phyloP scores from a whole-genome alignment of 75 land plant species.

The Cupressus sempervirens region DNA sequence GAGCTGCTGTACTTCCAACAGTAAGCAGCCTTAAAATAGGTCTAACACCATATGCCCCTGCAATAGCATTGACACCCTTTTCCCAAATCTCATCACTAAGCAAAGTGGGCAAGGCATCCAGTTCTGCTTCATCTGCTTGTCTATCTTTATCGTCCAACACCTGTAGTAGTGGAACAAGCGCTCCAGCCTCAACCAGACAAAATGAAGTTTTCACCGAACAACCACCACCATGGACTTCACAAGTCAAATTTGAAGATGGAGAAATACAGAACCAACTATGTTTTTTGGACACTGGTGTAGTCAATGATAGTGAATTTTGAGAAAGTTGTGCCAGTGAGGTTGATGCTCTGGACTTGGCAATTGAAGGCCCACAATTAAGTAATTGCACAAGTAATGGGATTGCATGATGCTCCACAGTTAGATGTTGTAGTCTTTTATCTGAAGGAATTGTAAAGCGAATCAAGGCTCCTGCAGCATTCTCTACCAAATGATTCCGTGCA shows the following conservation, averaged over 20 bases:
- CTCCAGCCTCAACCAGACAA: constrained; percentile 59
- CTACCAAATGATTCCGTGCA: constrained; percentile 14
- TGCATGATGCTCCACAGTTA: constrained; percentile 36
- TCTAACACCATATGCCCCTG: constrained; percentile 39
- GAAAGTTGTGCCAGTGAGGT: constrained; percentile 55
- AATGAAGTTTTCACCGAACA: constrained; percentile 56
- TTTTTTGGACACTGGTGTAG: constrained; percentile 21
- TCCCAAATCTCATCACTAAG: constrained; percentile 54
- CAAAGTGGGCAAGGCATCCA: constrained; percentile 48
- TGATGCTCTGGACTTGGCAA: constrained; percentile 45
- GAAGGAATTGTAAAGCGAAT: constrained; percentile 58
- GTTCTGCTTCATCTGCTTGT: constrained; percentile 60
- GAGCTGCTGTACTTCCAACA: constrained; percentile 35
- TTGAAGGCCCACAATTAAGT: constrained; percentile 29
- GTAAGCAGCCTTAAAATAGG: constrained; percentile 44
- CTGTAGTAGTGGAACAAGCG: constrained; percentile 39
- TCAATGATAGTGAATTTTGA: constrained; percentile 34
- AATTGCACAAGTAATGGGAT: constrained; percentile 48
- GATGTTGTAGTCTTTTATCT: constrained; percentile 49
- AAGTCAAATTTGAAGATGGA: constrained; percentile 33
- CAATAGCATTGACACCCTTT: constrained; percentile 40
- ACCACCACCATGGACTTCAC: constrained; percentile 50
- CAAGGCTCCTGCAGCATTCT: constrained; percentile 42
- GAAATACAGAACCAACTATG: constrained; percentile 47
- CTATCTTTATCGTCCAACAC: constrained; percentile 45